A percentile compares a stretch with the other conserved stretches of the same genome.
Conservation (phyloP, 441 rosid species). For the Bocquillonia castaneifolia region DNA sequence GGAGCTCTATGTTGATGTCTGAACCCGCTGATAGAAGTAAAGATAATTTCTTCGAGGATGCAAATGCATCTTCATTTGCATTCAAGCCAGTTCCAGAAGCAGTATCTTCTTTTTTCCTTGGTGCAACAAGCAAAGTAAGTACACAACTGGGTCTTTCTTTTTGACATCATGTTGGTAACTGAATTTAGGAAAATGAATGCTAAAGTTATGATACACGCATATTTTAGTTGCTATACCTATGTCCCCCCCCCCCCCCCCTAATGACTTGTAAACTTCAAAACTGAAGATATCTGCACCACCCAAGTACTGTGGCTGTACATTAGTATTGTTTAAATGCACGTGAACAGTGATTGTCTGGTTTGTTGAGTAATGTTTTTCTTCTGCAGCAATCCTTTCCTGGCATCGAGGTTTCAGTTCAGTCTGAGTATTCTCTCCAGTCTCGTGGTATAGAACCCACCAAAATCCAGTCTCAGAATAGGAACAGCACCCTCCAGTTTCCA, state of each 20-base stretch:
- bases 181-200: background rate
- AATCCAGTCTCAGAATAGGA: conserved; percentile 36
- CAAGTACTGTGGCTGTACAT: no score
- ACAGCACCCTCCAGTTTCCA: conserved; percentile 31
- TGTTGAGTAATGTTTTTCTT: conserved; percentile 10
- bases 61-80: conserved; percentile 58
- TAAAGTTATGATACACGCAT: background rate
- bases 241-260: background rate
- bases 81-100: conserved; percentile 65
- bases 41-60: conserved; percentile 56
- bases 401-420: conserved; percentile 49
- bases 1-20: conserved; percentile 31
- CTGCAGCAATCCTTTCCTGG: conserved; percentile 46
- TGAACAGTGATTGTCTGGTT: background rate
- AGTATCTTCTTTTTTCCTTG: conserved; percentile 46
- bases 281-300: background rate
- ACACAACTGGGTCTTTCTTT: background rate
- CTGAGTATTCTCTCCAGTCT: conserved; percentile 46
- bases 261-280: background rate
- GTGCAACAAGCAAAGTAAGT: conserved; percentile 49
- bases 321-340: background rate
- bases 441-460: conserved; percentile 35
- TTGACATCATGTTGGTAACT: background rate
- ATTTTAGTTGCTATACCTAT: background rate
- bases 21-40: conserved; percentile 45